These are phyloP conservation scores for Aspergillus tubingensis DNA, from an alignment of 2,329 filamentous ascomycete genomes.

Conservation along the genomic window DNA sequence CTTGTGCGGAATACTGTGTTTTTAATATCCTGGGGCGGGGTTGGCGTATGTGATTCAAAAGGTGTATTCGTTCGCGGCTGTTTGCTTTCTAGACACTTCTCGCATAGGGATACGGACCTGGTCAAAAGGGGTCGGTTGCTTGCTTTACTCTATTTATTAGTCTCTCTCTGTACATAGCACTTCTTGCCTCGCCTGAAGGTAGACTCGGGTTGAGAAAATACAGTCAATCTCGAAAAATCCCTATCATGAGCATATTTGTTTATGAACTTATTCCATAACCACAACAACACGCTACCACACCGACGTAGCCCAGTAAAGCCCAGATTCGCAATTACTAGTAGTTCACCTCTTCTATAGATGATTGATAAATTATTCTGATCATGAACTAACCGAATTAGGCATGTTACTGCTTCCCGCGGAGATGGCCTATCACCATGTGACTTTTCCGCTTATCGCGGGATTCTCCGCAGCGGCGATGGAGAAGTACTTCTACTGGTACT, in stretches of 20 bases:
- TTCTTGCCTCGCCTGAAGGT: neutral
- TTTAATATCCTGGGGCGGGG: slow-evolving; percentile 1
- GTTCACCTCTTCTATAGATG: too few species aligned
- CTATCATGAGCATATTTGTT: too few species aligned
- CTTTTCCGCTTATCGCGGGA: neutral
- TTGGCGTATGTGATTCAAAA: slow-evolving; percentile 1
- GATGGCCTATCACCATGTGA: neutral
- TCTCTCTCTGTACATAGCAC: neutral
- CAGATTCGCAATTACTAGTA: too few species aligned
- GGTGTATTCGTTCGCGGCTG: neutral
- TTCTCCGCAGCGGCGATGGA: slow-evolving; percentile 1
- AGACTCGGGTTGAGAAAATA: neutral
- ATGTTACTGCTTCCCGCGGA: neutral
- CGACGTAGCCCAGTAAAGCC: too few species aligned
- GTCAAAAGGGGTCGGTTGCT: neutral
- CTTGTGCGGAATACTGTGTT: neutral
- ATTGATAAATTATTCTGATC: too few species aligned
- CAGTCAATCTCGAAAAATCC: neutral
- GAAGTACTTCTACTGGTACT: neutral
- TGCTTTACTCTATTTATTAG: neutral
- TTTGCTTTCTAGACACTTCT: neutral
- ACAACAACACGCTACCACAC: too few species aligned
- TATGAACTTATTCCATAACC: too few species aligned
- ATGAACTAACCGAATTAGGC: too few species aligned
- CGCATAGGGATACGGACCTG: neutral